Conservation (phyloP, 306 rosid species). For the Pachyrhizus erosus region DNA sequence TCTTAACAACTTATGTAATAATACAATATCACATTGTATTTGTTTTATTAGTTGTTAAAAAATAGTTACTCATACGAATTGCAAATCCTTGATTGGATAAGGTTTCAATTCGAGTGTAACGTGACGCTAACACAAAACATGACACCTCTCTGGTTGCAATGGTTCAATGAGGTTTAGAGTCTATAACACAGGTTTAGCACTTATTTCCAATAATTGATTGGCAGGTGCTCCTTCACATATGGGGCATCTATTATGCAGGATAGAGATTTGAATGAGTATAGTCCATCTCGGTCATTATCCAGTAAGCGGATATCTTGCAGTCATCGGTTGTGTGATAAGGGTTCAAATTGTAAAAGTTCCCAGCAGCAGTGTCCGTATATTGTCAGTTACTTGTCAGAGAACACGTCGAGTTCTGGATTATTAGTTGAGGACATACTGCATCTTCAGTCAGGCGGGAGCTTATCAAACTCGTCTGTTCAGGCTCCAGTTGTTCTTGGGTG, state of each 20-base stretch:
- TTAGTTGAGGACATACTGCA: constrained; percentile 88
- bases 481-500: constrained; percentile 87
- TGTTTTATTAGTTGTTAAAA: background rate
- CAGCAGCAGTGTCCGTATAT: constrained; percentile 80
- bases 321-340: constrained; percentile 74
- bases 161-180: constrained; percentile 45
- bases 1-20: background rate
- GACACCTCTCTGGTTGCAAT: constrained; percentile 12
- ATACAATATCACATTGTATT: background rate
- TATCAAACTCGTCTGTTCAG: constrained; percentile 64
- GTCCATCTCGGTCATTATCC: constrained; percentile 76
- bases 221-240: constrained; percentile 96
- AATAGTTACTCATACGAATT: background rate
- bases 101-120: background rate
- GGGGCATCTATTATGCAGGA: constrained; percentile 99
- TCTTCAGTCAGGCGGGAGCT: constrained; percentile 59
- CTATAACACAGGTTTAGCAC: constrained; percentile 79
- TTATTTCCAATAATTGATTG: constrained; percentile 95
- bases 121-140: background rate
- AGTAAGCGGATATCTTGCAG: constrained; percentile 83
- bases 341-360: constrained; percentile 70
- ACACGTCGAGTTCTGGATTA: constrained; percentile 91
- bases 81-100: constrained; percentile 8
- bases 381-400: constrained; percentile 66
- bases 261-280: constrained; percentile 88